Evolutionary conservation across 306 rosid genomes (phyloP).

Genomic region (Sicyos edulis): DNA sequence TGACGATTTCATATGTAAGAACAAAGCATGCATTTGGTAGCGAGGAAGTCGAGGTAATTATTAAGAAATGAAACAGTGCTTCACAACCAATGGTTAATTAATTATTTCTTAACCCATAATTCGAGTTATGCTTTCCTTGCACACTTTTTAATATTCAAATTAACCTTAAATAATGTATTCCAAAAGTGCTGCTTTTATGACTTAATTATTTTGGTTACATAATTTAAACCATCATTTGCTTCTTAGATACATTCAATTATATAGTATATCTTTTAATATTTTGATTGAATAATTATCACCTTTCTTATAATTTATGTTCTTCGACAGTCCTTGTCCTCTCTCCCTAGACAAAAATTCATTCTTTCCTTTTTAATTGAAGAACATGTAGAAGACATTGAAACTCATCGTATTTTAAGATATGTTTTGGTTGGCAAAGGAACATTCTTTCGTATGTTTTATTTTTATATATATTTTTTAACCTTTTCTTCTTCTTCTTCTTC

Average conservation of each 20-base stretch:
- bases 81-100: slow-evolving; percentile 11
- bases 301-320: slow-evolving; percentile 10
- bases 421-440: too few relatives aligned
- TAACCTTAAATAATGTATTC: slow-evolving; percentile 14
- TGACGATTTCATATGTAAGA: slow-evolving; percentile 30
- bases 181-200: slow-evolving; percentile 20
- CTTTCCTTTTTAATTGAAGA: too few relatives aligned
- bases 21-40: slow-evolving; percentile 37
- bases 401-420: too few relatives aligned
- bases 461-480: too few relatives aligned
- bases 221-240: slow-evolving; percentile 16
- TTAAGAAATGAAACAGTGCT: slow-evolving; percentile 32
- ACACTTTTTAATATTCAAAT: slow-evolving; percentile 10
- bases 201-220: neutral
- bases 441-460: too few relatives aligned
- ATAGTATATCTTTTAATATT: slow-evolving; percentile 3
- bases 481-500: too few relatives aligned
- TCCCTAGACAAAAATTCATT: too few relatives aligned
- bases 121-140: slow-evolving; percentile 24
- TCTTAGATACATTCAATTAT: slow-evolving; percentile 1
- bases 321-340: neutral
- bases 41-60: slow-evolving; percentile 39
- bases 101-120: slow-evolving; percentile 39
- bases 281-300: slow-evolving; percentile 18
- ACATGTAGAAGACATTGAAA: too few relatives aligned